Evolutionary conservation across 441 rosid species (phyloP).

Genomic region (Populus hybrid): DNA sequence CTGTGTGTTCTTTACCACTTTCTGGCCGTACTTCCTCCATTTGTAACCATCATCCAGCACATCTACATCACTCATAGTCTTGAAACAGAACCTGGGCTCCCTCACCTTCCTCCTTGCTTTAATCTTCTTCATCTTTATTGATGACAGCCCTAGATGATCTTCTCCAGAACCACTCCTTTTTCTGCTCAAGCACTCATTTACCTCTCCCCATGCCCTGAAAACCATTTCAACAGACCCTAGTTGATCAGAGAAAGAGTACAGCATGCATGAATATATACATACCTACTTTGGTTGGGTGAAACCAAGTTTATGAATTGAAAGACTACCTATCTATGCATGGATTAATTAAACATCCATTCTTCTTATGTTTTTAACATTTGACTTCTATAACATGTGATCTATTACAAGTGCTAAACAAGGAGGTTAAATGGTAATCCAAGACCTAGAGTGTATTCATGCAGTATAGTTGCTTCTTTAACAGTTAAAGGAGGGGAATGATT

Average conservation of each 20-base stretch:
- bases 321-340: not conserved
- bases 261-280: conserved; percentile 5
- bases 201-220: conserved; percentile 50
- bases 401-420: not conserved
- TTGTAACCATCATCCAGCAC: conserved; percentile 95
- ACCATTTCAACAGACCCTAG: not conserved
- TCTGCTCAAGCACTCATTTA: conserved; percentile 28
- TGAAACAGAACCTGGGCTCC: conserved; percentile 96
- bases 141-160: conserved; percentile 46
- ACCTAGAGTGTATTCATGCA: not conserved
- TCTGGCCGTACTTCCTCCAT: conserved; percentile 99
- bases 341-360: not conserved
- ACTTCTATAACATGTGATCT: not conserved
- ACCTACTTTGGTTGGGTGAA: not conserved
- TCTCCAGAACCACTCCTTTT: conserved; percentile 34
- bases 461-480: not conserved
- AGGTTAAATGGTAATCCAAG: not conserved
- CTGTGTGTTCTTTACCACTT: conserved; percentile 95
- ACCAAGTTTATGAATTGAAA: not conserved
- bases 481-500: not conserved
- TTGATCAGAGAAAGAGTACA: not conserved
- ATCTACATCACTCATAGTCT: conserved; percentile 93
- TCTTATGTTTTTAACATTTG: not conserved
- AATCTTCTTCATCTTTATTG: conserved; percentile 73
- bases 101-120: conserved; percentile 87